These are phyloP conservation scores for Phytophthora pluvialis DNA, from an alignment of 352 stramenopile genomes.

Conservation along the genomic window DNA sequence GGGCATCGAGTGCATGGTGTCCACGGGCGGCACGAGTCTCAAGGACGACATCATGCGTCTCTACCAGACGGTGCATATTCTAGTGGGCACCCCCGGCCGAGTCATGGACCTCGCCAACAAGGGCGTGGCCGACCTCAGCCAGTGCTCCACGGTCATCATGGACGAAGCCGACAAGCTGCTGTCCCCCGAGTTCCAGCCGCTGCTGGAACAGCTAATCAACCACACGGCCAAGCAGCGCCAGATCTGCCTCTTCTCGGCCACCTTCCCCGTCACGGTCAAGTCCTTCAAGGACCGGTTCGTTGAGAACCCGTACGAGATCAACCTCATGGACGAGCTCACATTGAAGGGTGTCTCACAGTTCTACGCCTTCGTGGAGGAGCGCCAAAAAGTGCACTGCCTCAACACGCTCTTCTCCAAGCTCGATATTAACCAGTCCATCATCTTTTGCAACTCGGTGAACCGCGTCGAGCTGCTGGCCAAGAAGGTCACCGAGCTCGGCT, in stretches of 20 bases:
- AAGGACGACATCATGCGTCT: slow-evolving; percentile 99
- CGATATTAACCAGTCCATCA: slow-evolving; percentile 99
- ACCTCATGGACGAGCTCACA: slow-evolving; percentile 99
- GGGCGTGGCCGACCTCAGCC: slow-evolving; percentile 96
- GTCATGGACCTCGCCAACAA: slow-evolving; percentile 99
- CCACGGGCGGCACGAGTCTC: slow-evolving; percentile 97
- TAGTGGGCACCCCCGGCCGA: slow-evolving; percentile 98
- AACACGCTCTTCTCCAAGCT: slow-evolving; percentile 99
- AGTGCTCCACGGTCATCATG: slow-evolving; percentile 99
- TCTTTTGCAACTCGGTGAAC: slow-evolving; percentile 99
- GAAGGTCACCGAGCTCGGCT: slow-evolving; percentile 99
- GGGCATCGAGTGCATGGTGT: slow-evolving; percentile 98
- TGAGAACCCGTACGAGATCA: slow-evolving; percentile 99
- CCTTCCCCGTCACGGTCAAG: slow-evolving; percentile 99
- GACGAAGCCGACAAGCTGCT: slow-evolving; percentile 99
- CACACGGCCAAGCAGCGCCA: slow-evolving; percentile 94
- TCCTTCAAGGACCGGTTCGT: slow-evolving; percentile 99
- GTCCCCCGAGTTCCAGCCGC: slow-evolving; percentile 97
- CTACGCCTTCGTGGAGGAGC: slow-evolving; percentile 99
- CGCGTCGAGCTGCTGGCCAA: slow-evolving; percentile 99
- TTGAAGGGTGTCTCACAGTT: slow-evolving; percentile 99
- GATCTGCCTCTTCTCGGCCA: slow-evolving; percentile 99
- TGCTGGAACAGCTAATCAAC: slow-evolving; percentile 98
- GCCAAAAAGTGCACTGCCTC: slow-evolving; percentile 99
- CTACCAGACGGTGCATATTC: slow-evolving; percentile 99